Evolutionary conservation across 2,329 filamentous ascomycete genomes (phyloP), one percentile per base, ranked within the genome.

Genomic region (Nemania serpens): DNA sequence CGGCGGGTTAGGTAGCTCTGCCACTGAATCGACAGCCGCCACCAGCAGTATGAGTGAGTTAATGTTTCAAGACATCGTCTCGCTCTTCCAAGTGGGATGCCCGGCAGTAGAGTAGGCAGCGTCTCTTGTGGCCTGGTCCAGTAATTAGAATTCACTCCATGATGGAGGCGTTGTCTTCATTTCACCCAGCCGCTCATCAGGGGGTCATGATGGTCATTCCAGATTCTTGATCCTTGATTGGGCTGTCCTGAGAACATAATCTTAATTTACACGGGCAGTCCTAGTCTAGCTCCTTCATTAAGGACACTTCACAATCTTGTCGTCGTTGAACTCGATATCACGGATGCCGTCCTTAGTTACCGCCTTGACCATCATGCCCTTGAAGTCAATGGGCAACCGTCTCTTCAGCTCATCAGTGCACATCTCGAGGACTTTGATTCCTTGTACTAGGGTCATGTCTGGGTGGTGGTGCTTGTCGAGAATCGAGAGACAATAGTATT

Each of bases 381-480:
- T 99, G 86, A 98, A 99, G 77, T 99, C 95, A 75, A 99, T 93
- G 62, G 95, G 95, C 83, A 99, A 86, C 78, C 96, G 87, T 76
- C 95, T 88, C 86, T 97, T 97, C 75, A 99, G 81, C 83, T 99
- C 95, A 76, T 98, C 93, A 69, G 91, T 95, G 81, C 95, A 99
- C 88, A 97, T 90, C 71, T 87, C 89, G 72, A 99, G 82, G 65
- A 99, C 87, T 83, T 97, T 95, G 79, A 97, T 86, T 59, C 95
- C 95, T 77, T 96, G 86, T 65, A 90, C 93, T 56, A 95, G 88
- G 63, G 85, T 86, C 77, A 99, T 98, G 74, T 97, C 90, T 49
- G 95, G 94, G 74, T 97, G 91, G 77, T 99, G 95, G 77, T 99
- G 95, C 83, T 99, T 99, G 81, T 99, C 95, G 53, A 99, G 87